phyloP scores from a whole-genome alignment of 441 rosid genomes.

The Croton setiger region DNA sequence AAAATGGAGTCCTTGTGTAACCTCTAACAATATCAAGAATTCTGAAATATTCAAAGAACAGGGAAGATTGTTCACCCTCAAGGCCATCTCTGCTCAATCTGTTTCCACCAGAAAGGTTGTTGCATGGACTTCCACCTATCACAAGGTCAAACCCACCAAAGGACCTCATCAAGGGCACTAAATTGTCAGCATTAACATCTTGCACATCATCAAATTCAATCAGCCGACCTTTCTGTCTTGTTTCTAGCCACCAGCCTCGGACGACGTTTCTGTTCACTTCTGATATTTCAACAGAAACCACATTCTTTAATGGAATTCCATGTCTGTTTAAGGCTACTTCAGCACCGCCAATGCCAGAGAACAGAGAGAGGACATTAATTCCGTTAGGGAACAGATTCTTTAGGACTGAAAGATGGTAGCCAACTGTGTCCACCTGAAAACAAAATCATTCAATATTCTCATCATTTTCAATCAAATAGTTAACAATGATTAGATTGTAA shows the following conservation, averaged over 20 bases:
- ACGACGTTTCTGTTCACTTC: conserved; percentile 46
- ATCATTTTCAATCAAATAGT: not conserved
- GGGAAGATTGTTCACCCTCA: conserved; percentile 27
- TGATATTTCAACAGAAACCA: conserved; percentile 57
- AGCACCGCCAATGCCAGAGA: conserved; percentile 72
- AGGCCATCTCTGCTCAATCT: conserved; percentile 30
- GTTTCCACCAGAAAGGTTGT: conserved; percentile 35
- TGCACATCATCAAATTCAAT: conserved; percentile 25
- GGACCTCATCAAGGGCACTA: conserved; percentile 15
- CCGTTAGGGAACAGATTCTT: conserved; percentile 53
- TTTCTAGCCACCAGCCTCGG: conserved; percentile 59
- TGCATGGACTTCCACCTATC: conserved; percentile 38
- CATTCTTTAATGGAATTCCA: conserved; percentile 56
- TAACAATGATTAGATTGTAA: no score
- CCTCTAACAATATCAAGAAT: conserved; percentile 2
- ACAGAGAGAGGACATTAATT: conserved; percentile 51
- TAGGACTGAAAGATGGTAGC: conserved; percentile 67
- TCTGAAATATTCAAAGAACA: conserved; percentile 8
- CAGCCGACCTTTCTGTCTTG: conserved; percentile 59
- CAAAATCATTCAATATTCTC: conserved; percentile 27
- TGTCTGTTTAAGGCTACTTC: conserved; percentile 60
- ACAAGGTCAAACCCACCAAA: conserved; percentile 36
- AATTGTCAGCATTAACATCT: conserved; percentile 11
- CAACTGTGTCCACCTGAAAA: conserved; percentile 67
- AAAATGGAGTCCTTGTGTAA: not conserved